phyloP scores from a whole-genome alignment of 2,329 filamentous ascomycete genomes.

The Seiridium unicorne region DNA sequence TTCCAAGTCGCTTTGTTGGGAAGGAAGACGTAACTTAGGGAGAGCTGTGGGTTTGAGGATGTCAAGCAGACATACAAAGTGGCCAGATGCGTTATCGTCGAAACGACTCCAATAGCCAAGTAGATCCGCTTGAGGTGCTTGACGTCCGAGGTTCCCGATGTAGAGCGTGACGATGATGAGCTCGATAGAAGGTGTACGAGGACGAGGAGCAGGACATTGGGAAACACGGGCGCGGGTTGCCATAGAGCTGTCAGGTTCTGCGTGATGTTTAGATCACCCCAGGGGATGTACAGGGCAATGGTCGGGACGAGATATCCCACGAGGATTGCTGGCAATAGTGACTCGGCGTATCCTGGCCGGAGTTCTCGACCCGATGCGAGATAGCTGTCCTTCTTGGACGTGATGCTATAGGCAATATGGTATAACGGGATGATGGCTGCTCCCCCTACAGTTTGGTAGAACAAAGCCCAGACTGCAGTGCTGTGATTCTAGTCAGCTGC shows the following conservation, averaged over 20 bases:
- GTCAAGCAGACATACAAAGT: slow-evolving; percentile 21
- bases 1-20: slow-evolving; percentile 16
- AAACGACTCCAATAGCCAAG: slow-evolving; percentile 15
- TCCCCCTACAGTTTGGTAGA: slow-evolving; percentile 25
- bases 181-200: not conserved
- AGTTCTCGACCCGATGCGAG: slow-evolving; percentile 16
- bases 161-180: not conserved
- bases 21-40: slow-evolving; percentile 21
- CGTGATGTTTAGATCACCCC: slow-evolving; percentile 10
- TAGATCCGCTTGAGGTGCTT: slow-evolving; percentile 25
- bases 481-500: slow-evolving; percentile 1
- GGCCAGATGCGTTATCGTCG: slow-evolving; percentile 16
- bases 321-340: slow-evolving; percentile 18
- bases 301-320: slow-evolving; percentile 25
- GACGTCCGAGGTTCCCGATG: slow-evolving; percentile 16
- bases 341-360: slow-evolving; percentile 15
- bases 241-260: slow-evolving; percentile 24
- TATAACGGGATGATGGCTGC: slow-evolving; percentile 24
- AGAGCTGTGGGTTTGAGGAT: slow-evolving; percentile 18
- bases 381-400: slow-evolving; percentile 17
- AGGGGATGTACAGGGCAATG: slow-evolving; percentile 19
- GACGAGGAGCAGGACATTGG: slow-evolving; percentile 18
- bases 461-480: slow-evolving; percentile 18
- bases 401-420: slow-evolving; percentile 15
- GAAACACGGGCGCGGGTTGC: slow-evolving; percentile 22